Conservation (phyloP, 345 rosid species). For the Bretschneidera sinensis region DNA sequence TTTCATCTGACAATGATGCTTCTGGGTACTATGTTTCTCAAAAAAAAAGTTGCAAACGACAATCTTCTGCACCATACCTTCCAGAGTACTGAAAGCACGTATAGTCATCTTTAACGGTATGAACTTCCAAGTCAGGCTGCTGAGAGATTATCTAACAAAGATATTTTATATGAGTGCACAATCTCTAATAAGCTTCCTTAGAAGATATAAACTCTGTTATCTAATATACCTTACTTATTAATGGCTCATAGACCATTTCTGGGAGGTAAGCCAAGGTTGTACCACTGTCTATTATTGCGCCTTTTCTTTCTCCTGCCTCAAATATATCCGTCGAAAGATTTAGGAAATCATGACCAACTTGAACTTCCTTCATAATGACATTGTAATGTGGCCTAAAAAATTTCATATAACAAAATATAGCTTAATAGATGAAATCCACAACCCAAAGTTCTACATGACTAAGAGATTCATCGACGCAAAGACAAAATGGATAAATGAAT, state of each 20-base stretch:
- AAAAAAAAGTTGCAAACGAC: neutral
- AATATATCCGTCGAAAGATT: slow-evolving; percentile 60
- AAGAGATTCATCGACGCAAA: slow-evolving; percentile 1
- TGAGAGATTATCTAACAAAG: slow-evolving; percentile 66
- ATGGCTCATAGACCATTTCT: slow-evolving; percentile 71
- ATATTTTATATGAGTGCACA: slow-evolving; percentile 11
- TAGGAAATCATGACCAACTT: slow-evolving; percentile 75
- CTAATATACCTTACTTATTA: slow-evolving; percentile 60
- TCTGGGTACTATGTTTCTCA: neutral
- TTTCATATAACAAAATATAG: slow-evolving; percentile 12
- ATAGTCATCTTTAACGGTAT: slow-evolving; percentile 65
- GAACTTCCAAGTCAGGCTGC: slow-evolving; percentile 70
- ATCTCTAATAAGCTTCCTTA: too few relatives aligned
- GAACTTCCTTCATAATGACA: slow-evolving; percentile 92
- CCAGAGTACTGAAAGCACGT: slow-evolving; percentile 86
- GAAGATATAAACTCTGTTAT: slow-evolving; percentile 1
- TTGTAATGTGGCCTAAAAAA: slow-evolving; percentile 89
- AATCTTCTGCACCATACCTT: slow-evolving; percentile 39
- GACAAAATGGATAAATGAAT: neutral
- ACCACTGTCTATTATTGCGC: slow-evolving; percentile 94
- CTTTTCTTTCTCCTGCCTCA: slow-evolving; percentile 65
- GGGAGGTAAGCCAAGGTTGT: slow-evolving; percentile 99
- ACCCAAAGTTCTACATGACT: slow-evolving; percentile 8
- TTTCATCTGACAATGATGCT: neutral
- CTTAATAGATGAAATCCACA: slow-evolving; percentile 15